These are phyloP conservation scores for Purpureocillium takamizusanense DNA, from an alignment of 2,329 filamentous ascomycete species.

Conservation along the genomic window DNA sequence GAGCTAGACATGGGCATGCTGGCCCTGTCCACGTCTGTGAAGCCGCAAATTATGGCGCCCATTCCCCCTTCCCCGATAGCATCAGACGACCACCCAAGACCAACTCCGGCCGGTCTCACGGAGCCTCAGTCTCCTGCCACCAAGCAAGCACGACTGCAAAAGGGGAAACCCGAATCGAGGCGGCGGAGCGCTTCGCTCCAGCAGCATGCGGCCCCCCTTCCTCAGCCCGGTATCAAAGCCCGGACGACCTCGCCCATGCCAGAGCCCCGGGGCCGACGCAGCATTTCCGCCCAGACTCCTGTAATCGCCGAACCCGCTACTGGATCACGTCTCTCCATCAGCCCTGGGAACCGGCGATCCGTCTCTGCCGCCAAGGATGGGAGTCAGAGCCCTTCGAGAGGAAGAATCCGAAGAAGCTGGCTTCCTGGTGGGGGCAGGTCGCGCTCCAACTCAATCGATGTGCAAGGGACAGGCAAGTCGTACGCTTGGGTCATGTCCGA, in stretches of 20 bases:
- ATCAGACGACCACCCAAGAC: too few species aligned
- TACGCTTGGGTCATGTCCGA: slow-evolving; percentile 48
- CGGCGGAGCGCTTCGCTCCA: slow-evolving; percentile 24
- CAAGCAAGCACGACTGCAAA: slow-evolving; percentile 20
- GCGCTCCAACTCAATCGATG: slow-evolving; percentile 37
- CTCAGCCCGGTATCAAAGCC: slow-evolving; percentile 14
- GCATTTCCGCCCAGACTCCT: slow-evolving; percentile 38
- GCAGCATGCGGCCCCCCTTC: slow-evolving; percentile 12
- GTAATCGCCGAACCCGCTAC: slow-evolving; percentile 14
- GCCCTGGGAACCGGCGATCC: slow-evolving; percentile 18
- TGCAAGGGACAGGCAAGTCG: slow-evolving; percentile 10
- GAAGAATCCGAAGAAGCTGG: slow-evolving; percentile 44
- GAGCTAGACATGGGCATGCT: slow-evolving; percentile 11
- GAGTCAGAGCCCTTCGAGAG: slow-evolving; percentile 35
- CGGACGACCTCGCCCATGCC: slow-evolving; percentile 22
- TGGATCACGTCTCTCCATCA: slow-evolving; percentile 19
- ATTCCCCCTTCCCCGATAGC: slow-evolving; percentile 19
- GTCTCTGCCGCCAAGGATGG: slow-evolving; percentile 16
- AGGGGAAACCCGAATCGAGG: slow-evolving; percentile 14
- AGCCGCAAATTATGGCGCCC: slow-evolving; percentile 18
- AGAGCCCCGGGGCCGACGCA: slow-evolving; percentile 31
- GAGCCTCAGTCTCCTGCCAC: background rate
- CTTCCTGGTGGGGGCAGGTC: slow-evolving; percentile 39
- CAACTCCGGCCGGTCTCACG: too few species aligned
- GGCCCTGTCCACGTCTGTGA: slow-evolving; percentile 8